Evolutionary conservation across 805 yeast species (phyloP).

Genomic region (Wickerhamomyces alni): DNA sequence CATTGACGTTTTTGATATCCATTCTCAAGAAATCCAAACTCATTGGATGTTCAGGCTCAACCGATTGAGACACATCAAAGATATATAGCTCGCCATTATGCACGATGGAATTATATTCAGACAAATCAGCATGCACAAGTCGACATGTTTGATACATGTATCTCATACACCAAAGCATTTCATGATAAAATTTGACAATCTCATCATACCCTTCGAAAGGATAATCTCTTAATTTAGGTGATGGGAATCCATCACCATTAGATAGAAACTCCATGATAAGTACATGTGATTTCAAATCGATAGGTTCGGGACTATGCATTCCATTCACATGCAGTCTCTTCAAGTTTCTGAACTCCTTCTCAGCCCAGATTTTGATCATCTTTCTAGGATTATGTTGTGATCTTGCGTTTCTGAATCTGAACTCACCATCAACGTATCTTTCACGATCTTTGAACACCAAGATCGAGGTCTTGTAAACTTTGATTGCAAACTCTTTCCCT

Average conservation of each 20-base stretch:
- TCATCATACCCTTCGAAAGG: conserved; percentile 64
- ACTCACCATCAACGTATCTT: conserved; percentile 94
- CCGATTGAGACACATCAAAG: conserved; percentile 95
- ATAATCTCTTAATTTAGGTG: conserved; percentile 86
- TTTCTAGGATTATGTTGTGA: conserved; percentile 90
- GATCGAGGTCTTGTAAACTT: conserved; percentile 93
- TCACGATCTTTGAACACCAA: conserved; percentile 96
- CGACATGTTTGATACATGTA: conserved; percentile 83
- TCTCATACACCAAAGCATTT: conserved; percentile 80
- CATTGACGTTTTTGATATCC: conserved; percentile 96
- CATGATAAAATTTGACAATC: conserved; percentile 61
- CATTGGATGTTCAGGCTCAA: conserved; percentile 97
- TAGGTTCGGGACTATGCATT: conserved; percentile 91
- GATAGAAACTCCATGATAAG: conserved; percentile 89
- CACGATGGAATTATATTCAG: conserved; percentile 89
- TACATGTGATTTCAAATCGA: conserved; percentile 84
- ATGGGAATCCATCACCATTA: conserved; percentile 77
- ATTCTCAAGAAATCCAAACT: conserved; percentile 89
- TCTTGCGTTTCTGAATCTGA: conserved; percentile 80
- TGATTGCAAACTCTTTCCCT: conserved; percentile 71
- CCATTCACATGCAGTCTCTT: conserved; percentile 75
- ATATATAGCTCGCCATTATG: conserved; percentile 75
- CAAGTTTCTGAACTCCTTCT: conserved; percentile 90
- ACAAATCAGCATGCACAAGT: conserved; percentile 92
- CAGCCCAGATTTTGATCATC: conserved; percentile 98